Conservation (phyloP, 1,139 yeast species). For the Protomyces pachydermus region DNA sequence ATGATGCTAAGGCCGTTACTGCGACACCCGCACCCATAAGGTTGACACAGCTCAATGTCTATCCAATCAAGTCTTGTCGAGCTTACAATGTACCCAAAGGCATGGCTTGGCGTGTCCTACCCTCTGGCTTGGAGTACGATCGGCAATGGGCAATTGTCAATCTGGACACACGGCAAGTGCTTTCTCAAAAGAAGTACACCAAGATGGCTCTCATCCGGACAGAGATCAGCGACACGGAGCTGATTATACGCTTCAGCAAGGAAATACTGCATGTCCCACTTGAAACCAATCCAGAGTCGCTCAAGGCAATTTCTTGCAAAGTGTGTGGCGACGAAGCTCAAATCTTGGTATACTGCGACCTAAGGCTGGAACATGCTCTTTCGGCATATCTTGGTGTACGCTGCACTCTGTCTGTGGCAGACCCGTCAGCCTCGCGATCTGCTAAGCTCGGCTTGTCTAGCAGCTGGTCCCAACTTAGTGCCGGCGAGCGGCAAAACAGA, state of each 20-base stretch:
- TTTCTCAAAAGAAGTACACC: constrained; percentile 4
- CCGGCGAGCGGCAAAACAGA: not conserved
- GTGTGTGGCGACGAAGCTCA: constrained; percentile 11
- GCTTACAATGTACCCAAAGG: constrained; percentile 37
- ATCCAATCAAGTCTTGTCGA: constrained; percentile 46
- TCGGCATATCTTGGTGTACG: constrained; percentile 5
- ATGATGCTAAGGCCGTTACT: constrained; percentile 3
- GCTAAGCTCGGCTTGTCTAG: not conserved
- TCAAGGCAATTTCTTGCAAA: not conserved
- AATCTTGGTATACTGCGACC: not conserved
- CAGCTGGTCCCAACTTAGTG: constrained; percentile 3
- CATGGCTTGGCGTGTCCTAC: constrained; percentile 37
- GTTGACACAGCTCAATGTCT: constrained; percentile 33
- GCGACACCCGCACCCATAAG: constrained; percentile 1
- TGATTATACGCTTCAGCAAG: not conserved
- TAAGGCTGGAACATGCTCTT: not conserved
- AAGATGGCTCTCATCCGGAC: constrained; percentile 15
- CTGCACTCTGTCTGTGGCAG: constrained; percentile 3
- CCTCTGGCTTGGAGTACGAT: constrained; percentile 42
- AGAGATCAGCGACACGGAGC: not conserved
- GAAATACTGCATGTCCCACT: not conserved
- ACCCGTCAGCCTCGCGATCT: not conserved
- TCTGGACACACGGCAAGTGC: not conserved
- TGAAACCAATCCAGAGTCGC: not conserved
- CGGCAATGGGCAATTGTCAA: constrained; percentile 41